Conservation (phyloP, 2,329 filamentous ascomycete genomes). For the Monosporascus sp. region DNA sequence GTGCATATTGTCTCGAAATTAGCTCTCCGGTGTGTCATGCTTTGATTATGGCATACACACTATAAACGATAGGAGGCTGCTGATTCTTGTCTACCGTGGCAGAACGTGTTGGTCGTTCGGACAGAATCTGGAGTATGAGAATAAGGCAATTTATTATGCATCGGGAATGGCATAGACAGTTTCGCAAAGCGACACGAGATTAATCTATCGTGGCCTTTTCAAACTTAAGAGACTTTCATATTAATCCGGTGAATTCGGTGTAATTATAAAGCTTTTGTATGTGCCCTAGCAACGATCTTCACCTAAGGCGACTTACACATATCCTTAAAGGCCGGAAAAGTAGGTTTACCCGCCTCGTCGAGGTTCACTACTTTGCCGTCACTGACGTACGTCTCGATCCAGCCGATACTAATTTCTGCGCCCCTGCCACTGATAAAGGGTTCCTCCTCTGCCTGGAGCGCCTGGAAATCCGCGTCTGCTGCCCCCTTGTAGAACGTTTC, state of each 20-base stretch:
- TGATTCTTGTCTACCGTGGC: too few relatives aligned
- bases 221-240: too few relatives aligned
- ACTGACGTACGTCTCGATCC: constrained; percentile 17
- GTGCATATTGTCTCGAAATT: background rate
- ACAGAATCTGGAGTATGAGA: too few relatives aligned
- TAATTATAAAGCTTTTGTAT: background rate
- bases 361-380: constrained; percentile 16
- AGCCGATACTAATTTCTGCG: constrained; percentile 8
- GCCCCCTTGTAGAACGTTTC: constrained; percentile 1
- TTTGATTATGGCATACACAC: too few relatives aligned
- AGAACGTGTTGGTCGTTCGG: too few relatives aligned
- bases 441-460: constrained; percentile 13
- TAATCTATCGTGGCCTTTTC: too few relatives aligned
- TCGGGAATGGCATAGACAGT: too few relatives aligned
- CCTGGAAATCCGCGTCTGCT: constrained; percentile 13
- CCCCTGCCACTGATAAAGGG: constrained; percentile 8
- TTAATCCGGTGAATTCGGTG: too few relatives aligned
- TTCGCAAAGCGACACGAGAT: too few relatives aligned
- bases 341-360: constrained; percentile 2
- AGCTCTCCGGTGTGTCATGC: background rate
- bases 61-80: too few relatives aligned
- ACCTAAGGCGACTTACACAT: background rate
- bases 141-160: too few relatives aligned
- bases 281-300: background rate
- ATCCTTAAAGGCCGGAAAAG: constrained; percentile 1